Conservation (phyloP, 164 flowering plant species). For the Berberis thunbergii region DNA sequence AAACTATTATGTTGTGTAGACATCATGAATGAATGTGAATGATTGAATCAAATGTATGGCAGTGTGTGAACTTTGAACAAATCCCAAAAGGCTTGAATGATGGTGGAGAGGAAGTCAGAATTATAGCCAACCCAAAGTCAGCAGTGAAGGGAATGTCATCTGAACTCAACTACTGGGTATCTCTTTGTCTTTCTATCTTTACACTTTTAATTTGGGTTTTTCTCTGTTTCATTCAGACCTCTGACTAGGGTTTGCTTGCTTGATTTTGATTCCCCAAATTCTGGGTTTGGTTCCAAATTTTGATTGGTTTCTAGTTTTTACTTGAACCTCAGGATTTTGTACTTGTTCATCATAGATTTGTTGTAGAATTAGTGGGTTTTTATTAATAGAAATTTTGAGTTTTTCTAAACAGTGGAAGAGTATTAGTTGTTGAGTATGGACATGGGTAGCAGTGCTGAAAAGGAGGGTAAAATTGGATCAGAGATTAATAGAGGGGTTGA, state of each 20-base stretch:
- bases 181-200: constrained; percentile 20
- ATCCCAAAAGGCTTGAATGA: neutral
- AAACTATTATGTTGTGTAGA: neutral
- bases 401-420: constrained; percentile 39
- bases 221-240: constrained; percentile 10
- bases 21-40: neutral
- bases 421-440: constrained; percentile 38
- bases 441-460: constrained; percentile 32
- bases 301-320: constrained; percentile 25
- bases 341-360: neutral
- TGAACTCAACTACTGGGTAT: constrained; percentile 30
- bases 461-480: constrained; percentile 36
- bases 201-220: constrained; percentile 3
- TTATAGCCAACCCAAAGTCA: neutral
- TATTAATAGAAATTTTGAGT: constrained; percentile 7
- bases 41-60: too few species aligned
- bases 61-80: neutral
- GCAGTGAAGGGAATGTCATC: constrained; percentile 39
- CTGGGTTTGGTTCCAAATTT: constrained; percentile 16
- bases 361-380: neutral
- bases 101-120: neutral
- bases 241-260: constrained; percentile 41
- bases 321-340: constrained; percentile 13
- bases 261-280: constrained; percentile 36
- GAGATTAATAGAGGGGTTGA: constrained; percentile 33